Base-by-base conservation (phyloP, 163 green algal genomes). In the Picocystis sp. region DNA sequence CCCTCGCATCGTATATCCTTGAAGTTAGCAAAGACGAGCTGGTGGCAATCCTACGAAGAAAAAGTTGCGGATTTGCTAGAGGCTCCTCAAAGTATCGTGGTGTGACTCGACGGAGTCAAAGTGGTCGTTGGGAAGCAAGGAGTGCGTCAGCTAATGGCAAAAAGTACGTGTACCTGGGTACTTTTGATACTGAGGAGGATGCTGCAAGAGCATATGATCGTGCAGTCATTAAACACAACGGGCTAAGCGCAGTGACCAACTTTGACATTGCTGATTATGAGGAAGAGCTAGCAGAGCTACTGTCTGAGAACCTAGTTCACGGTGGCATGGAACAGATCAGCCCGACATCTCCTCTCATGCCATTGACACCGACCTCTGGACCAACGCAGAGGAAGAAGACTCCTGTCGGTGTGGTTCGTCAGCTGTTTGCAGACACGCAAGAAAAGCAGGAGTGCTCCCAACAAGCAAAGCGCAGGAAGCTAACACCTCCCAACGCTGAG, bases 131-230 rank as follows among this genome's bases (percentile, higher is more conserved):
- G 66, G 66, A 75, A 45, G 63, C 66, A 11, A 25, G 66, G 1
- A 71, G 70, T 19, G 66, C 62, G 3, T 50, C 58, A 6, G 48
- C 70, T 9, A 43, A 58, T 6, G 66, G 66, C 21, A 68, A 65
- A 44, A 70, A 67, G 55, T 70, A 71, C 47, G 35, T 68, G 12
- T 75, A 70, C 59, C 62, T 75, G 11, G 66, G 66, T 2, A 66
- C 54, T 0, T 75, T 69, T 48, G 52, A 43, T 17, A 67, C 61
- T 5, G 61, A 70, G 48, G 55, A 66, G 45, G 55, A 61, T 19
- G 65, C 65, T 41, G 65, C 65, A 0, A 25, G 53, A 15, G 53
- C 38, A 9, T 73, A 74, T 48, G 65, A 74, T 53, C 23, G 47
- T 11, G 65, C 65, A 11, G 55, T 58, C 15, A 50, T 74, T 1